phyloP scores from a whole-genome alignment of 192 early-diverging fungal species.

The Entomortierella lignicola region DNA sequence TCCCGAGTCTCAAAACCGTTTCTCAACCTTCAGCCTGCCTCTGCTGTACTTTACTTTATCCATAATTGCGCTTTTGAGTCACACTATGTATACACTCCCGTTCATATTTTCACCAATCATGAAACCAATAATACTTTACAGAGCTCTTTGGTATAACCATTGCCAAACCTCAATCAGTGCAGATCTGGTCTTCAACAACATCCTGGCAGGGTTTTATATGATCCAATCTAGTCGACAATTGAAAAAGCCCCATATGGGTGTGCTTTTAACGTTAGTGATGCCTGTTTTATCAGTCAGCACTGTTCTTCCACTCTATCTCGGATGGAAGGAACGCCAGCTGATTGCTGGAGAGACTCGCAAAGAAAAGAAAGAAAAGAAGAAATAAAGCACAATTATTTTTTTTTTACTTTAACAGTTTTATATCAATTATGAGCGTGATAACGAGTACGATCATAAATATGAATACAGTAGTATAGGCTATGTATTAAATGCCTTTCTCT shows the following conservation, averaged over 20 bases:
- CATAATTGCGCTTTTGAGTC: conserved; percentile 27
- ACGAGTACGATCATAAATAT: too few relatives aligned
- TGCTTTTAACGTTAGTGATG: conserved; percentile 19
- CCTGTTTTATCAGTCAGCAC: conserved; percentile 45
- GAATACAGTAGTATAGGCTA: too few relatives aligned
- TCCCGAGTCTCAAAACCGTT: conserved; percentile 17
- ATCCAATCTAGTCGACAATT: conserved; percentile 41
- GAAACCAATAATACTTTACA: conserved; percentile 25
- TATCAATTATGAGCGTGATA: too few relatives aligned
- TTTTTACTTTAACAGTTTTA: not conserved
- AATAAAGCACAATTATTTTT: not conserved
- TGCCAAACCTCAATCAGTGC: conserved; percentile 54
- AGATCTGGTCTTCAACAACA: conserved; percentile 41
- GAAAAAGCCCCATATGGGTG: conserved; percentile 22
- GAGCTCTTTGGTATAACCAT: conserved; percentile 41
- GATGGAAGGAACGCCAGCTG: conserved; percentile 45
- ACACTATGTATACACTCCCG: conserved; percentile 33
- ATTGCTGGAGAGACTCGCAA: conserved; percentile 4
- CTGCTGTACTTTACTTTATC: conserved; percentile 37
- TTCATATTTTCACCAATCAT: conserved; percentile 48
- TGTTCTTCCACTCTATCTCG: conserved; percentile 34
- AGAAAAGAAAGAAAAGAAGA: conserved; percentile 16
- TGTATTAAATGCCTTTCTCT: not conserved
- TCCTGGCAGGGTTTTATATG: conserved; percentile 37
- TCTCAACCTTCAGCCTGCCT: conserved; percentile 25